phyloP scores from a whole-genome alignment of 2,329 filamentous ascomycete species.

The Bipolaris oryzae region DNA sequence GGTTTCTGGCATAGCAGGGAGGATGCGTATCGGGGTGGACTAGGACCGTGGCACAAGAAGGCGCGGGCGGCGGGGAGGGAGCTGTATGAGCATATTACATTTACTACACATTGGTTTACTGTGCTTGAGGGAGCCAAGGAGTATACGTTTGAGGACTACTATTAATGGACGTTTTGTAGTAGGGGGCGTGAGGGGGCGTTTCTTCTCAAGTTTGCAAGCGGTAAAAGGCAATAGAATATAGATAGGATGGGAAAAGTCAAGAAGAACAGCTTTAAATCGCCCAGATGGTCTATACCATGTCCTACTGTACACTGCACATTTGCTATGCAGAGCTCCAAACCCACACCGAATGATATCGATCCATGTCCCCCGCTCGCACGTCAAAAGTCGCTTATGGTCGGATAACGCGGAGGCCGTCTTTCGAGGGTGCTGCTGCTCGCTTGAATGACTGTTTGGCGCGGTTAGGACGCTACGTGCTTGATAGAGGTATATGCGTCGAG shows the following conservation, averaged over 20 bases:
- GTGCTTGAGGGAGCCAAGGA: conserved; percentile 68
- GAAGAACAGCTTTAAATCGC: conserved; percentile 39
- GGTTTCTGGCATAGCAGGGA: conserved; percentile 68
- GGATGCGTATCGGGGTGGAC: conserved; percentile 66
- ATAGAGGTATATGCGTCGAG: background rate
- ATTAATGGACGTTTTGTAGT: conserved; percentile 9
- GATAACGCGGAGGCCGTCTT: conserved; percentile 56
- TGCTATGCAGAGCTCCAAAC: conserved; percentile 27
- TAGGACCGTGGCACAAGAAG: conserved; percentile 62
- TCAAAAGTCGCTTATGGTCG: conserved; percentile 45
- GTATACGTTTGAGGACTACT: conserved; percentile 58
- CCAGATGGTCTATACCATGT: conserved; percentile 38
- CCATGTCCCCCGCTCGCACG: conserved; percentile 7
- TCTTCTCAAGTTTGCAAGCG: no score
- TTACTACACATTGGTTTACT: conserved; percentile 57
- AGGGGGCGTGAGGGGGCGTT: background rate
- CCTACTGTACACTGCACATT: conserved; percentile 46
- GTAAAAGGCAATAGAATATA: background rate
- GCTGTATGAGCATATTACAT: conserved; percentile 53
- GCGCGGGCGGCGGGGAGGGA: conserved; percentile 57
- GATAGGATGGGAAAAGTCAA: background rate
- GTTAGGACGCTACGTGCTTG: conserved; percentile 8
- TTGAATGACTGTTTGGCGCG: conserved; percentile 56
- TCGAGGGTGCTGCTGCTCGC: conserved; percentile 55
- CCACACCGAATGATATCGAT: conserved; percentile 17